Base-by-base conservation (phyloP, 192 early-diverging fungal genomes). In the Rhizoclosmatium globosum region DNA sequence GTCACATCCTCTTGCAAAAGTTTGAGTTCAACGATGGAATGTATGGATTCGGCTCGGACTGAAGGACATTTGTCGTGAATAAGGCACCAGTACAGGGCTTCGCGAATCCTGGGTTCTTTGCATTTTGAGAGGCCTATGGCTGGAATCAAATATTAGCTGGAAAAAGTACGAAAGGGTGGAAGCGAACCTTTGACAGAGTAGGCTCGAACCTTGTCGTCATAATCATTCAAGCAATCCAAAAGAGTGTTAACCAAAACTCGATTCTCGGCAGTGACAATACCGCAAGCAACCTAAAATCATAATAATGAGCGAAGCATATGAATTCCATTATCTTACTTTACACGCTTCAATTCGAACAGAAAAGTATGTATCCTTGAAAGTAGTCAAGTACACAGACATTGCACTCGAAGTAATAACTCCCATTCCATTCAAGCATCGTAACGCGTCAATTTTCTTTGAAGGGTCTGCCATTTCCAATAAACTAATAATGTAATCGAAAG, bases 301-400 rank as follows among this genome's bases (percentile, higher is more conserved):
- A 39, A 21, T 39, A 3, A 39, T 41, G 44, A 44, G 17, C 44
- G 43, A 43, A 73, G 62, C 61, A 41, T 42, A 13, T 45, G 23
- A 78, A 74, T 66, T 41, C 7, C 67, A 46, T 38, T 4, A n/a
- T 50, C 23, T 48, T 59, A 85, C 84, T 82, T 89, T 89, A 78
- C 86, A 88, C 21, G 88, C 86, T 48, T 88, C 85, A 17, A 87
- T 58, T 42, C 86, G 65, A 1, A 89, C 88, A 31, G 74, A 74
- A 21, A 82, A 43, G 71, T 81, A 88, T 23, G 84, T 48, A 70
- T 89, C 88, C 43, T 64, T 47, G 48, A 89, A 86, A 39, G 82
- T 81, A 6, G 48, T 48, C 50, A 88, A 45, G 60, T 78, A 86
- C 11, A 38, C 60, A 3, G 17, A 47, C 47, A 88, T 21, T 2